Evolutionary conservation across 2,329 filamentous ascomycete genomes (phyloP), one percentile per base, ranked within the genome.

Genomic region (Atkinsonella texensis): DNA sequence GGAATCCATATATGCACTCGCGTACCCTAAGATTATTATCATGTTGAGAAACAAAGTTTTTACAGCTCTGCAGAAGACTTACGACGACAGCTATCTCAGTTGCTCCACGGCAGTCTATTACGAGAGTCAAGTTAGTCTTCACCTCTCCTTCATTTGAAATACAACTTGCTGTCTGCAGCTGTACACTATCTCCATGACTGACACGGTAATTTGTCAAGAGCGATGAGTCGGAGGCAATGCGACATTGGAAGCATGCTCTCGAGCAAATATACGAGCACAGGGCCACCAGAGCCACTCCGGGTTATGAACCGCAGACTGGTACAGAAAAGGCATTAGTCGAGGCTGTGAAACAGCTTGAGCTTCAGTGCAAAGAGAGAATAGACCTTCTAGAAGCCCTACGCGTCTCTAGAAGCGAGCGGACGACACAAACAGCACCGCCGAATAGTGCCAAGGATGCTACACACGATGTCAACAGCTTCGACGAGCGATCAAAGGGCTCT

Each of bases 41-140:
- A 80, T 80, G 77, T 74, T 75, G 65, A 72, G 71, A 61, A 76
- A 70, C 64, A 75, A 69, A 63, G 68, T 68, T 56, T 76, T 83
- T 64, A 82, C 85, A 68, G 82, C 83, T 56, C 81, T 96, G 68
- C 91, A 97, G 72, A 96, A 95, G 78, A 95, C 89, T 52, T 97
- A 97, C 71, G 91, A 97, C 72, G 89, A 97, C 68, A 90, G 87
- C 68, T 96, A 95, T 70, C 72, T 96, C 60, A 89, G 85, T 64
- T 96, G 90, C 70, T 96, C 90, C 13, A 97, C 90, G 1, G 91
- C 91, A 40, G 87, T 95, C 50, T 96, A 95, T 71, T 96, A 95
- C 68, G 93, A 98, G 72, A 82, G 85, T 65, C 85, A 94, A 80
- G 89, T 94, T 28, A 23, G 52, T 55, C 2, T 13, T 23, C 40